A percentile compares a stretch with the other conserved stretches of the same genome.
phyloP scores from a whole-genome alignment of 2,329 filamentous ascomycete species.

The Aspergillus fumigatiaffinis region DNA sequence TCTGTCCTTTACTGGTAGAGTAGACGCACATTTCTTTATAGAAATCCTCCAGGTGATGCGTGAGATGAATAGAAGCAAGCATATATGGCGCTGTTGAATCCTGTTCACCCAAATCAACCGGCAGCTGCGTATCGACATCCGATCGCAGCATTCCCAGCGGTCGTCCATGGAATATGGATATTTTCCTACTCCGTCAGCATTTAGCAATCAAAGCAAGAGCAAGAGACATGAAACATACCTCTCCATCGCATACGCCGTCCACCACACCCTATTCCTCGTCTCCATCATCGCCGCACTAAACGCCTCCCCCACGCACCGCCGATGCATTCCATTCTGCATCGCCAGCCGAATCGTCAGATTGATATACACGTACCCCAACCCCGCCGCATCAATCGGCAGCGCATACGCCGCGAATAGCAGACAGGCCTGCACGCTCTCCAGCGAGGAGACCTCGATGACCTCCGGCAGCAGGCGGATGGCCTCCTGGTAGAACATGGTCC shows the following conservation, averaged over 20 bases:
- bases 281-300: slow-evolving; percentile 43
- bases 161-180: slow-evolving; percentile 51
- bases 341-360: slow-evolving; percentile 50
- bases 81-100: slow-evolving; percentile 35
- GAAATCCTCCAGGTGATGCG: slow-evolving; percentile 17
- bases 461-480: slow-evolving; percentile 49
- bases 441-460: slow-evolving; percentile 49
- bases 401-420: slow-evolving; percentile 51
- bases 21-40: slow-evolving; percentile 31
- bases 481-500: slow-evolving; percentile 49
- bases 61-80: slow-evolving; percentile 27
- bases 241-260: slow-evolving; percentile 51
- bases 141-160: slow-evolving; percentile 47
- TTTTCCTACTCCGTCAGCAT: slow-evolving; percentile 31
- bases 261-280: slow-evolving; percentile 50
- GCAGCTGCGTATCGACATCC: slow-evolving; percentile 49
- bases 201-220: background rate
- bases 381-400: slow-evolving; percentile 49
- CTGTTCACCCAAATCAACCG: slow-evolving; percentile 24
- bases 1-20: background rate
- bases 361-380: slow-evolving; percentile 50
- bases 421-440: slow-evolving; percentile 53
- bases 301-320: slow-evolving; percentile 41
- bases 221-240: slow-evolving; percentile 33
- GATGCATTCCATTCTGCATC: slow-evolving; percentile 55